Evolutionary conservation across 1,139 yeast species (phyloP).

Genomic region (Magnusiomyces paraingens): DNA sequence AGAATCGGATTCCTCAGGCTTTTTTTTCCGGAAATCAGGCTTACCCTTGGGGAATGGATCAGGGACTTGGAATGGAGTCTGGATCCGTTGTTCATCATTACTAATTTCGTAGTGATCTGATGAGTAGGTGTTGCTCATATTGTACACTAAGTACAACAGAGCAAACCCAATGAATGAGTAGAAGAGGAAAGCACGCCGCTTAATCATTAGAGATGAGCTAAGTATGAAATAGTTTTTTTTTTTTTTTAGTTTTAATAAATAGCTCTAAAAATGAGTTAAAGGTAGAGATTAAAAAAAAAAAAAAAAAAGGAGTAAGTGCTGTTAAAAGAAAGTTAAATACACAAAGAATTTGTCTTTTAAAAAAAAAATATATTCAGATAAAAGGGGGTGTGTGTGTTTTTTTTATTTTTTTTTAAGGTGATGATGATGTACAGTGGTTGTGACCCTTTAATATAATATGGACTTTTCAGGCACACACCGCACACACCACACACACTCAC

Average conservation of each 20-base stretch:
- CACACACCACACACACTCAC: too few relatives aligned
- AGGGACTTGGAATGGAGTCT: constrained; percentile 9
- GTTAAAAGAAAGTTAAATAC: too few relatives aligned
- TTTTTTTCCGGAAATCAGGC: constrained; percentile 14
- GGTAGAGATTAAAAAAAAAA: background rate
- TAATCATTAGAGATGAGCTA: background rate
- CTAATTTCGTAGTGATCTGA: background rate
- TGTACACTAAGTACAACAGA: background rate
- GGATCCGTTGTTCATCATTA: background rate
- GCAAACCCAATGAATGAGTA: background rate
- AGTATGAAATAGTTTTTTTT: background rate
- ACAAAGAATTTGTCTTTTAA: too few relatives aligned
- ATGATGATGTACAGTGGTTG: too few relatives aligned
- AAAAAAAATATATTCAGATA: too few relatives aligned
- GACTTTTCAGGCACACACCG: too few relatives aligned
- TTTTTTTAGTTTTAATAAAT: background rate
- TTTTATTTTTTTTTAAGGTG: too few relatives aligned
- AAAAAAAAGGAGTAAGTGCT: background rate
- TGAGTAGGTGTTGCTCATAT: background rate
- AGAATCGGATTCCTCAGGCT: constrained; percentile 13
- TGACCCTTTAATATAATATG: too few relatives aligned
- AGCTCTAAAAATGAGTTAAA: background rate
- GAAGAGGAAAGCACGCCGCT: background rate
- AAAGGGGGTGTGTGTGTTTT: too few relatives aligned
- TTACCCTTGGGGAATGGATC: constrained; percentile 16